phyloP scores from a whole-genome alignment of 768 basidiomycete species.

The Chlorophyllum brunneum region DNA sequence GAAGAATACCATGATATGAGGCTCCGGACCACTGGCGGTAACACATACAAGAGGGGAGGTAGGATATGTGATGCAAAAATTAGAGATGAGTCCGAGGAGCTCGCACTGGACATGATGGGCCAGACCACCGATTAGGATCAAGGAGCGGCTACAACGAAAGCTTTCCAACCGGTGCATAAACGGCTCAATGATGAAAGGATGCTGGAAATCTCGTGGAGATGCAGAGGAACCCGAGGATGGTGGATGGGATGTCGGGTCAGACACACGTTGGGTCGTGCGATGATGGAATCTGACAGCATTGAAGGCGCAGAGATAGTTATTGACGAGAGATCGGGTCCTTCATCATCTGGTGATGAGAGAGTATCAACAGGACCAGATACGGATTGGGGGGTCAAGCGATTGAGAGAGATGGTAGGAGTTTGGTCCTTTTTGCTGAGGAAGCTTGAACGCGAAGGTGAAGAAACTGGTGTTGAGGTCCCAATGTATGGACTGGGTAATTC shows the following conservation, averaged over 20 bases:
- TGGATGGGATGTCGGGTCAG: too few species aligned
- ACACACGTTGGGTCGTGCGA: too few species aligned
- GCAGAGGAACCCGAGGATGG: too few species aligned
- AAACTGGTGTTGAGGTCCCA: not conserved
- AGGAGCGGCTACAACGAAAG: too few species aligned
- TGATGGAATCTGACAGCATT: not conserved
- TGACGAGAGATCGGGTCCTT: not conserved
- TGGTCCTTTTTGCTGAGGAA: constrained; percentile 6
- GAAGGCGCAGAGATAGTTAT: constrained; percentile 12
- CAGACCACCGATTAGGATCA: not conserved
- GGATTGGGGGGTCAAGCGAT: not conserved
- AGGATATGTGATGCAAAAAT: not conserved
- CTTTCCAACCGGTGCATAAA: too few species aligned
- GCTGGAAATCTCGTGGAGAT: too few species aligned
- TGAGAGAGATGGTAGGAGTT: too few species aligned
- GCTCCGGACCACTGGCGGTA: constrained; percentile 24
- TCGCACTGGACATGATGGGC: constrained; percentile 11
- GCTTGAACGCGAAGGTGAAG: not conserved
- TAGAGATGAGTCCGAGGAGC: constrained; percentile 15
- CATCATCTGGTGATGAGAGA: not conserved
- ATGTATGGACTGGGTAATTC: constrained; percentile 10
- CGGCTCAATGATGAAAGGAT: too few species aligned
- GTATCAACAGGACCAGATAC: not conserved
- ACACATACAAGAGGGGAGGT: constrained; percentile 19
- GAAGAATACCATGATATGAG: constrained; percentile 16